Evolutionary conservation across 768 basidiomycete genomes (phyloP).

Genomic region (Phallus indusiatus): DNA sequence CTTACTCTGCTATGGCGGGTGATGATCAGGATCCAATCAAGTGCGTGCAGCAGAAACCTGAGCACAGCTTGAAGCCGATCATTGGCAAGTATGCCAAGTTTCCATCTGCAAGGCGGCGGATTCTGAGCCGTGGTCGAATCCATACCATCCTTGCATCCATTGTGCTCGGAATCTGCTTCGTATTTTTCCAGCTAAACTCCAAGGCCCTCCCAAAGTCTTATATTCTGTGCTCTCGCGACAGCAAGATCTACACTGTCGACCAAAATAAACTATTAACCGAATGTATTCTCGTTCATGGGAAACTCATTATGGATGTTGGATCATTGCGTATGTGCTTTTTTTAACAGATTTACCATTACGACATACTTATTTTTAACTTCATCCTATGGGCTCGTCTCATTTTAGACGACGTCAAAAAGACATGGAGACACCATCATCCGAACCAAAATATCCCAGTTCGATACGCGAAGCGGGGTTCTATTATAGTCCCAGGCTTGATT

Average conservation of each 20-base stretch:
- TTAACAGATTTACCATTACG: not conserved
- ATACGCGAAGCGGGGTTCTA: conserved; percentile 35
- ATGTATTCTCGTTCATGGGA: conserved; percentile 48
- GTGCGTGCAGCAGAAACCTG: not conserved
- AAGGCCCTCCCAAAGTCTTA: conserved; percentile 27
- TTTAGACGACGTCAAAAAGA: conserved; percentile 3
- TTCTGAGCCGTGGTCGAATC: not conserved
- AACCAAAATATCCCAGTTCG: not conserved
- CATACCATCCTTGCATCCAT: not conserved
- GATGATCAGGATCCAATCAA: not conserved
- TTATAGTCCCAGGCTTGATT: conserved; percentile 58
- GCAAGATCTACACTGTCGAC: conserved; percentile 66
- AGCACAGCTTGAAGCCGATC: not conserved
- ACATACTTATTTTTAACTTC: not conserved
- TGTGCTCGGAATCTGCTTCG: conserved; percentile 1
- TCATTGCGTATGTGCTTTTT: conserved; percentile 36
- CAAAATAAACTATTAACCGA: conserved; percentile 38
- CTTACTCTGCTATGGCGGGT: not conserved
- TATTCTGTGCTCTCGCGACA: conserved; percentile 43
- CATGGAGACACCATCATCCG: not conserved
- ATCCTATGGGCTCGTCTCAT: not conserved
- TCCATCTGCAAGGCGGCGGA: not conserved
- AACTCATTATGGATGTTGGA: conserved; percentile 40
- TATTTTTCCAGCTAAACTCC: not conserved
- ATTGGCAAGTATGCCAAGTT: not conserved